Base-by-base conservation (phyloP, 495 filamentous ascomycete genomes). In the Massariosphaeria phaeospora region DNA sequence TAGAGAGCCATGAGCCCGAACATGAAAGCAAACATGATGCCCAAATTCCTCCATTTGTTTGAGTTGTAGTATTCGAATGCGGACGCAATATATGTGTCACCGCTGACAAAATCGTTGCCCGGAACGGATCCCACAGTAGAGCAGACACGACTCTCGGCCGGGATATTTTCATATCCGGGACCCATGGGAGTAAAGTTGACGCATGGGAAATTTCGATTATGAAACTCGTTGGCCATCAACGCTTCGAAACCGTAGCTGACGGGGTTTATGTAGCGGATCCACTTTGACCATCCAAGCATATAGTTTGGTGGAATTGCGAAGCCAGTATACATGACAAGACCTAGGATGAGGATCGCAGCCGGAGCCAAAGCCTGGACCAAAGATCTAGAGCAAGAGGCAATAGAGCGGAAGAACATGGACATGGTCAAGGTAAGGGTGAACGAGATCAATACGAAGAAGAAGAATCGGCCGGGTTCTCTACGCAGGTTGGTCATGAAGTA, bases 201-300 rank as follows among this genome's bases (percentile, higher is more conserved):
- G 64, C 90, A 96, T 0, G 24, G 12, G 58, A 88, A 91, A 0
- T 78, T 52, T 4, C 85, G 80, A 27, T 70, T 67, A 57, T 79
- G 75, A 66, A 93, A 96, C 67, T 96, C 90, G 64, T 96, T 96
- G 60, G 94, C 81, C 82, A 96, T 88, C 10, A 96, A 70, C 2
- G 83, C 75, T 69, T 96, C 90, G 63, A 95, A 96, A 1, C 85
- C 81, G 59, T 95, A 96, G 0, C 80, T 82, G 34, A 96, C 80
- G 4, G 89, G 89, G 57, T 95, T 84, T 11, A 96, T 67, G 56
- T 88, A 96, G 59, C 88, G 87, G 30, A 96, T 73, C 91, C 91
- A 95, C 26, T 86, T 77, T 59, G 86, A 87, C 85, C 90, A 96
- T 1, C 72, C 75, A 11, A 83, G 80, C 88, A 95, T 95, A 62